Evolutionary conservation across 1,139 yeast genomes (phyloP).

Genomic region (Nematodospora anomalae): DNA sequence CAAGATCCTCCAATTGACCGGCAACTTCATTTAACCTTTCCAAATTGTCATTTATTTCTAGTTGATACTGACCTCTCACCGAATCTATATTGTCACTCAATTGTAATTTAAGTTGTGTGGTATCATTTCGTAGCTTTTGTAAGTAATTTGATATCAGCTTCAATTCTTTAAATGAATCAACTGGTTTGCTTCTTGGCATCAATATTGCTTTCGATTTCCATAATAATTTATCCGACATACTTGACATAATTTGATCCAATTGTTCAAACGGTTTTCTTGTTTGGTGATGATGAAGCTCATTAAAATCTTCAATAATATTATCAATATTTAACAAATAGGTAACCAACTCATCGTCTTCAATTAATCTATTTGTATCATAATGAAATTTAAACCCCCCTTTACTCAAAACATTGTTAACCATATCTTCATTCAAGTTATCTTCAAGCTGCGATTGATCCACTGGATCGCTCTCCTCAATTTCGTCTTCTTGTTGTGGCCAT

Average conservation of each 20-base stretch:
- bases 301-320: constrained; percentile 24
- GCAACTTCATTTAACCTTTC: constrained; percentile 29
- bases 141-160: constrained; percentile 11
- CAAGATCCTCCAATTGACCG: constrained; percentile 27
- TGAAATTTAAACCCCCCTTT: constrained; percentile 27
- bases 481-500: constrained; percentile 8
- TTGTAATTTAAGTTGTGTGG: constrained; percentile 11
- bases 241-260: constrained; percentile 11
- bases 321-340: constrained; percentile 37
- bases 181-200: constrained; percentile 3
- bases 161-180: constrained; percentile 12
- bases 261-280: constrained; percentile 8
- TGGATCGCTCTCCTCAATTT: background rate
- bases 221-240: constrained; percentile 11
- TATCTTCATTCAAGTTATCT: constrained; percentile 12
- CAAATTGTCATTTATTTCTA: constrained; percentile 30
- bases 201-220: constrained; percentile 8
- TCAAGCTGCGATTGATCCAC: background rate
- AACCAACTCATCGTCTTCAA: constrained; percentile 29
- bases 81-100: constrained; percentile 15
- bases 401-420: constrained; percentile 20
- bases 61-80: constrained; percentile 24
- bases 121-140: constrained; percentile 12
- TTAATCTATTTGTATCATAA: constrained; percentile 16
- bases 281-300: constrained; percentile 15